Percentiles rank a stretch among this genome's conserved stretches.
phyloP scores from a whole-genome alignment of 1,139 yeast species.

The Candida albicans region DNA sequence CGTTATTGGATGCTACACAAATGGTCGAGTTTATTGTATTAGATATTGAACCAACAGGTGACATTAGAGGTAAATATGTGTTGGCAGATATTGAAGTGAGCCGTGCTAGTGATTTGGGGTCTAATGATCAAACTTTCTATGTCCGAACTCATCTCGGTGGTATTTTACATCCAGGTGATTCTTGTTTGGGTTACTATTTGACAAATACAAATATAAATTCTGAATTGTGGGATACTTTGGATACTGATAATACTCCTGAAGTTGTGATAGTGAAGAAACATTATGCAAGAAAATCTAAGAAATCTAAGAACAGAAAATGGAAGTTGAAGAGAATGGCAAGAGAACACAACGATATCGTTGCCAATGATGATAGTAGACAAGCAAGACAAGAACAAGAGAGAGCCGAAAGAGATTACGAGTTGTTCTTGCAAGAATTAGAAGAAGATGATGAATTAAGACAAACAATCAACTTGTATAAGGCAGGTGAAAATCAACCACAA shows the following conservation, averaged over 20 bases:
- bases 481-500: conserved; percentile 29
- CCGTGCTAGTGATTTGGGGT: conserved; percentile 81
- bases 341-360: conserved; percentile 87
- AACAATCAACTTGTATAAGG: conserved; percentile 83
- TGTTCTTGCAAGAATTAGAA: conserved; percentile 95
- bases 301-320: conserved; percentile 85
- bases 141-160: conserved; percentile 92
- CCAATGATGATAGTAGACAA: conserved; percentile 71
- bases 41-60: conserved; percentile 93
- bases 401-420: conserved; percentile 93
- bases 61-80: conserved; percentile 75
- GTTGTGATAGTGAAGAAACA: conserved; percentile 89
- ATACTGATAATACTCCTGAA: conserved; percentile 71
- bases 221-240: conserved; percentile 75
- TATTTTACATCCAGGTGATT: conserved; percentile 92
- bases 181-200: conserved; percentile 86
- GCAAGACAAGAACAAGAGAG: conserved; percentile 88
- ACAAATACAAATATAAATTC: conserved; percentile 85
- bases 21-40: conserved; percentile 86
- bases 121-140: conserved; percentile 76
- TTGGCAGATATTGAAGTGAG: conserved; percentile 90
- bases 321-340: conserved; percentile 97
- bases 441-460: conserved; percentile 95
- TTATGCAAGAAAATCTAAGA: conserved; percentile 77
- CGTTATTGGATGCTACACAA: conserved; percentile 75